Conservation (phyloP, 306 rosid species). For the Sechiopsis laciniata region DNA sequence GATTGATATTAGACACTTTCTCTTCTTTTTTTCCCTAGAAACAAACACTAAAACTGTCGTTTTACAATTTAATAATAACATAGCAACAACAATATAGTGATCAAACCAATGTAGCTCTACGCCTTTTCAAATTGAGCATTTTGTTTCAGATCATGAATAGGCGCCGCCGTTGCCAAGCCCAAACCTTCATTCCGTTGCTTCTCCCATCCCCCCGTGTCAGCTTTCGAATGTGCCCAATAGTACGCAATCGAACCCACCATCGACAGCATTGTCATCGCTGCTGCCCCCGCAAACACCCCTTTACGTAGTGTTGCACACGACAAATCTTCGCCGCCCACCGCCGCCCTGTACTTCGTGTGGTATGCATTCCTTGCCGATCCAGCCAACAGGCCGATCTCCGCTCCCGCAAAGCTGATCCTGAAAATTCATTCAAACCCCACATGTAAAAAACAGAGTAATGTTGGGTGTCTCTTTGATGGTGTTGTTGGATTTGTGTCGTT, state of each 20-base stretch:
- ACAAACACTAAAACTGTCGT: slow-evolving; percentile 2
- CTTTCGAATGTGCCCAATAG: slow-evolving; percentile 78
- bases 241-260: slow-evolving; percentile 55
- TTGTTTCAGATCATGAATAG: slow-evolving; percentile 29
- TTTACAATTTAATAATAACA: neutral
- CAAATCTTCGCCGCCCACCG: slow-evolving; percentile 27
- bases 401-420: slow-evolving; percentile 79
- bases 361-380: slow-evolving; percentile 95
- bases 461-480: neutral
- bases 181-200: slow-evolving; percentile 71
- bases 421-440: neutral
- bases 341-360: slow-evolving; percentile 69
- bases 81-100: neutral
- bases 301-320: slow-evolving; percentile 86
- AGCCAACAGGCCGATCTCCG: slow-evolving; percentile 84
- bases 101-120: slow-evolving; percentile 16
- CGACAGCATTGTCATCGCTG: slow-evolving; percentile 73
- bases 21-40: neutral
- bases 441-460: neutral
- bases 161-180: slow-evolving; percentile 48
- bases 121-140: slow-evolving; percentile 45
- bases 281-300: slow-evolving; percentile 95
- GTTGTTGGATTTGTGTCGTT: neutral
- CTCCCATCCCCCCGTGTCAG: slow-evolving; percentile 95
- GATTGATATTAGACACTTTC: neutral